Conservation (phyloP, 78 protist genomes). For the Polysphondylium violaceum region DNA sequence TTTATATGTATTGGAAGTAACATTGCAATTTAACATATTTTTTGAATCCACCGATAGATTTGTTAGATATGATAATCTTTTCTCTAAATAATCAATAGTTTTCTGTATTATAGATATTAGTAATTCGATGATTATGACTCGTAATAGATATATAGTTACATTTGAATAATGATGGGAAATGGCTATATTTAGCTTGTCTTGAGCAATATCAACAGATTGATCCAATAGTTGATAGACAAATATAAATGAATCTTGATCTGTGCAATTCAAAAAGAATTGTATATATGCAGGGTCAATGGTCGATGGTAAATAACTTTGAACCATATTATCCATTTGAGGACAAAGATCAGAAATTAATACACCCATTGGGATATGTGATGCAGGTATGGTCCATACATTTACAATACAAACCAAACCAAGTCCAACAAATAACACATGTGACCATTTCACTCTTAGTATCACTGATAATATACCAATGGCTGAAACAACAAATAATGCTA, state of each 20-base stretch:
- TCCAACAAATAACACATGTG: not conserved
- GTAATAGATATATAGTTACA: not conserved
- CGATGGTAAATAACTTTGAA: conserved; percentile 11
- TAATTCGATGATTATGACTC: not conserved
- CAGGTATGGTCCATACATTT: conserved; percentile 36
- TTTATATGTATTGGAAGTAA: conserved; percentile 23
- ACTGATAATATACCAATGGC: conserved; percentile 34
- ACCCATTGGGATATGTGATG: conserved; percentile 52
- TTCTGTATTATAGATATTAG: not conserved
- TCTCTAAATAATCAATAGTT: conserved; percentile 7
- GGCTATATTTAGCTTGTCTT: not conserved
- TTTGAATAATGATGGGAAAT: conserved; percentile 20
- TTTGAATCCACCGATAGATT: conserved; percentile 16
- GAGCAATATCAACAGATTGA: not conserved
- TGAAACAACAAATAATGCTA: not conserved
- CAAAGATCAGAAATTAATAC: conserved; percentile 40
- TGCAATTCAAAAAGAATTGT: conserved; percentile 46
- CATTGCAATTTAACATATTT: conserved; percentile 57
- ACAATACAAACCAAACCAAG: not conserved
- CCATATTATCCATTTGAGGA: conserved; percentile 35
- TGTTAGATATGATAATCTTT: not conserved
- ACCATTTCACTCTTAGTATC: not conserved
- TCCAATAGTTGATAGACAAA: not conserved
- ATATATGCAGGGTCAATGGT: conserved; percentile 12
- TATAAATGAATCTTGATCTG: not conserved